These are phyloP conservation scores for Priceomyces fermenticarens DNA, from an alignment of 805 yeast species.

Conservation along the genomic window DNA sequence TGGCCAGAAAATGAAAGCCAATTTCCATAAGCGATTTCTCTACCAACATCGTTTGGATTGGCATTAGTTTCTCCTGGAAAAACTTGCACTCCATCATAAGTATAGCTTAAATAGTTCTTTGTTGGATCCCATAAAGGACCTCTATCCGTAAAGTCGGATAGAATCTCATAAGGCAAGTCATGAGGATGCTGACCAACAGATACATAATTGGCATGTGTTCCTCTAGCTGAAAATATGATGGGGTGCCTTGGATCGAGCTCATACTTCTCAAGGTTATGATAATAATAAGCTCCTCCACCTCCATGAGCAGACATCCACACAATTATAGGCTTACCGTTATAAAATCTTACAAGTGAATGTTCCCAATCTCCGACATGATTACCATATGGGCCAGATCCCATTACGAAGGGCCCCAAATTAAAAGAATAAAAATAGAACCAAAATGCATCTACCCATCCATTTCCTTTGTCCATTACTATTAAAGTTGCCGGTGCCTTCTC, in stretches of 20 bases:
- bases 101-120: constrained; percentile 75
- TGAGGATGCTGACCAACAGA: constrained; percentile 96
- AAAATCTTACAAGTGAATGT: constrained; percentile 82
- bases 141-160: constrained; percentile 90
- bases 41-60: constrained; percentile 45
- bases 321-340: constrained; percentile 72
- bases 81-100: constrained; percentile 59
- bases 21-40: constrained; percentile 55
- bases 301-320: constrained; percentile 99
- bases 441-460: constrained; percentile 91
- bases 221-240: constrained; percentile 83
- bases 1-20: constrained; percentile 83
- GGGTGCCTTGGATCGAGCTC: constrained; percentile 51
- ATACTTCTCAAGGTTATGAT: constrained; percentile 69
- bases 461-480: constrained; percentile 86
- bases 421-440: constrained; percentile 97
- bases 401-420: constrained; percentile 92
- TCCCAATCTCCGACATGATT: constrained; percentile 99
- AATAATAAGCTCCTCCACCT: constrained; percentile 88
- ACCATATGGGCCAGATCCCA: constrained; percentile 98
- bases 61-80: constrained; percentile 39
- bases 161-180: constrained; percentile 87
- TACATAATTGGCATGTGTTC: constrained; percentile 96
- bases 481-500: constrained; percentile 75
- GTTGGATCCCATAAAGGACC: constrained; percentile 97